Conservation (phyloP, 805 yeast genomes). For the Suhomyces faveliae region DNA sequence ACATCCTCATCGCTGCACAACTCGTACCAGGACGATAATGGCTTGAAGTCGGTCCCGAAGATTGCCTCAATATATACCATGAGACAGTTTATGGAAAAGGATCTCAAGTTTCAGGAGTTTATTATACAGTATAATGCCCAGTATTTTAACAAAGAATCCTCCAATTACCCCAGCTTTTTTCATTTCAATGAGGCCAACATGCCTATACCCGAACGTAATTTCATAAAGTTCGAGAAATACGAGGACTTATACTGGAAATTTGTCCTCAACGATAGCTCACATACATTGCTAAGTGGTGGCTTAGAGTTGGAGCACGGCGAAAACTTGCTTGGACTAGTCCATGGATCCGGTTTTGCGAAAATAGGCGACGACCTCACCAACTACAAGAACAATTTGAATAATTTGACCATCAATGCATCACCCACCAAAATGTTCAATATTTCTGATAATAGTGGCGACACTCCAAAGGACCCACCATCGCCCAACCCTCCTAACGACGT, state of each 20-base stretch:
- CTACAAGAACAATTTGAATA: conserved; percentile 22
- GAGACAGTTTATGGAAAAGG: conserved; percentile 58
- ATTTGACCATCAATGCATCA: conserved; percentile 16
- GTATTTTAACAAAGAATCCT: conserved; percentile 7
- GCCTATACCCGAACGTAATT: conserved; percentile 14
- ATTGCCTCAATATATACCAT: conserved; percentile 53
- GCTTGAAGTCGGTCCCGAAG: conserved; percentile 21
- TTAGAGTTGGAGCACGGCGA: conserved; percentile 28
- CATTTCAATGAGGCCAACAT: conserved; percentile 10
- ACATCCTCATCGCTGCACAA: conserved; percentile 1
- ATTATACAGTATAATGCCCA: conserved; percentile 17
- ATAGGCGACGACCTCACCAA: conserved; percentile 29
- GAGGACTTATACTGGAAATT: conserved; percentile 47
- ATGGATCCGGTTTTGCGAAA: conserved; percentile 35
- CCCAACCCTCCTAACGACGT: conserved; percentile 6
- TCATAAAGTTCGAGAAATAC: conserved; percentile 21
- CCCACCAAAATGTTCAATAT: conserved; percentile 8
- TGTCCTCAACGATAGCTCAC: conserved; percentile 21
- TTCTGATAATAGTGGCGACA: no score
- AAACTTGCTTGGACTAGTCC: conserved; percentile 27
- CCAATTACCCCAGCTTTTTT: conserved; percentile 6
- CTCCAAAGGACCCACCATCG: not conserved
- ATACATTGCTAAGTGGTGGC: conserved; percentile 18
- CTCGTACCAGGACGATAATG: conserved; percentile 14
- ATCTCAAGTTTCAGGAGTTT: conserved; percentile 41